Evolutionary conservation across 129 eudicot species (phyloP), one percentile per base, ranked within the genome.

Genomic region (Kitagawia praeruptora): DNA sequence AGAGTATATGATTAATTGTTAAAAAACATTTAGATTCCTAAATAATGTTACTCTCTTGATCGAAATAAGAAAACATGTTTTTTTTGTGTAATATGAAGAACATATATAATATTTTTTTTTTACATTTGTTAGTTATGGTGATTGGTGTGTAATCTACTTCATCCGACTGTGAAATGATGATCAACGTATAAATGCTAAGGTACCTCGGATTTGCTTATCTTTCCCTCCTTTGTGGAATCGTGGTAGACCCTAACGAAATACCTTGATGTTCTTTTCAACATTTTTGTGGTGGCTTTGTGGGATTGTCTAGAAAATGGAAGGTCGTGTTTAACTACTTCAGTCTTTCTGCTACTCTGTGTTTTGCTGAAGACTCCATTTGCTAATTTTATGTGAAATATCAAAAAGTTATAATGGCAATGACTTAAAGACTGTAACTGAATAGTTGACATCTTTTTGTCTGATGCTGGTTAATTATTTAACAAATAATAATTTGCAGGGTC

Each of bases 401-500:
- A 19, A 10, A 69, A 71, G 10, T 6, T 8, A 23, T 41, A 27
- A 27, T 11, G 31, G 31, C 12, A 6, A 15, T 28, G n/a, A n/a
- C 58, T 44, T 74, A 6, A 23, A n/a, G 12, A 28, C 56, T 23
- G 27, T 11, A 74, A 74, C 38, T 5, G 19, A 44, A 63, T 64
- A 56, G 7, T 70, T 63, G 15, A 76, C 25, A 54, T 72, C 3
- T 8, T 61, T 73, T 42, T n/a, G 37, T n/a, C 4, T 86, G 47
- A 77, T 75, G 75, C 69, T 61, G 73, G 16, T 45, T 81, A n/a
- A 77, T 38, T 85, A 69, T 23, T 76, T 74, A 23, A n/a, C 15
- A 61, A 54, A 61, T 23, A 61, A 61, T 61, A 61, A 61, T 9
- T 81, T 84, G 80, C 78, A 95, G 99, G 97, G 97, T 81, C 99